These are phyloP conservation scores for Inga laurina DNA, from an alignment of 306 rosid species.

Conservation along the genomic window DNA sequence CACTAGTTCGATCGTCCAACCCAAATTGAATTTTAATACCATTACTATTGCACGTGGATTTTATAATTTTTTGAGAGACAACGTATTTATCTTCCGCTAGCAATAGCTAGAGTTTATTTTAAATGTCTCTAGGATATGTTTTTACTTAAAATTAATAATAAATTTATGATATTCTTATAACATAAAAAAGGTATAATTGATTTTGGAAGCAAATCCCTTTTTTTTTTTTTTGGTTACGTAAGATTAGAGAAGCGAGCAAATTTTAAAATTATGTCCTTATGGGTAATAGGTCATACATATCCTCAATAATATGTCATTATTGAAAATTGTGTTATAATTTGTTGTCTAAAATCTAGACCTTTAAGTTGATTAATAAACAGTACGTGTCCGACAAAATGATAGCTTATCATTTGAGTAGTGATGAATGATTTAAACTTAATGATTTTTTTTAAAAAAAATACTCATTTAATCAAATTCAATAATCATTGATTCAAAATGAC, in stretches of 20 bases:
- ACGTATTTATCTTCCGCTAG: too few relatives aligned
- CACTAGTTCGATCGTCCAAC: too few relatives aligned
- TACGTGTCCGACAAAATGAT: background rate
- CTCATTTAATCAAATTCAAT: background rate
- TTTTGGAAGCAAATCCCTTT: too few relatives aligned
- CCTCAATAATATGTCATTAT: background rate
- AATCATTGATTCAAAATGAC: background rate
- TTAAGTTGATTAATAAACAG: background rate
- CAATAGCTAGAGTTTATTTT: too few relatives aligned
- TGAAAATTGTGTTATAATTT: background rate
- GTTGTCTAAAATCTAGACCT: background rate
- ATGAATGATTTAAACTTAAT: background rate
- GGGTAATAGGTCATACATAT: background rate
- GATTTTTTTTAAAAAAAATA: too few relatives aligned
- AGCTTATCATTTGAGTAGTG: background rate
- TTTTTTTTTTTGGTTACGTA: background rate
- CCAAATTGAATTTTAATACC: too few relatives aligned
- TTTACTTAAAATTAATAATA: background rate
- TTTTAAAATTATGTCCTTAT: background rate
- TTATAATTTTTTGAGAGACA: too few relatives aligned
- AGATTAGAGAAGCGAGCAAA: background rate
- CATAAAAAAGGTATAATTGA: too few relatives aligned
- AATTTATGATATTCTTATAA: background rate
- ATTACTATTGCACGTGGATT: too few relatives aligned
- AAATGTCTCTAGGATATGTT: background rate